A percentile compares a stretch with the other conserved stretches of the same genome.
These are phyloP conservation scores for Aspergillus ochraceoroseus DNA, from an alignment of 2,329 filamentous ascomycete genomes.

Conservation along the genomic window DNA sequence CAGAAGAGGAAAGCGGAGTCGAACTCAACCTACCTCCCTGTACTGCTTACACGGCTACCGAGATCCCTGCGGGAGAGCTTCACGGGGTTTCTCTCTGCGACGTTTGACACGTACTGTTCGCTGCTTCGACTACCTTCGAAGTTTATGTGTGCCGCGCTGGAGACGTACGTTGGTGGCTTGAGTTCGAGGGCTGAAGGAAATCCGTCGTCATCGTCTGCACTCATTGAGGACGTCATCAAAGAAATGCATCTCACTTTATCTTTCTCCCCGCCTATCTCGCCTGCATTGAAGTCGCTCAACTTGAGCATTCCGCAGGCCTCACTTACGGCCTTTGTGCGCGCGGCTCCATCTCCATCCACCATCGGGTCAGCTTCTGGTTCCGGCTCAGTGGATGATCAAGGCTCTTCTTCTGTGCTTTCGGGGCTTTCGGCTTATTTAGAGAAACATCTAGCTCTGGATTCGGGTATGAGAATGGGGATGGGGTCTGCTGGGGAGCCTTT, in stretches of 20 bases:
- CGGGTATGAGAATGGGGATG: constrained; percentile 35
- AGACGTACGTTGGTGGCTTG: constrained; percentile 33
- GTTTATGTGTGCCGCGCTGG: constrained; percentile 45
- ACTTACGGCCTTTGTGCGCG: constrained; percentile 21
- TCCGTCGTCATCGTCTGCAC: background rate
- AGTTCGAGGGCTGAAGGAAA: constrained; percentile 7
- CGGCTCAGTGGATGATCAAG: constrained; percentile 1
- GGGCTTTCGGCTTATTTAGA: constrained; percentile 36
- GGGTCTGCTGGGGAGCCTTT: constrained; percentile 10
- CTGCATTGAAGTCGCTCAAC: constrained; percentile 34
- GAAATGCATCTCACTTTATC: constrained; percentile 40
- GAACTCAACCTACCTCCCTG: constrained; percentile 46
- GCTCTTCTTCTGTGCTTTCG: constrained; percentile 21
- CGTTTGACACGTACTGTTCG: constrained; percentile 49
- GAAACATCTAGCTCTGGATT: constrained; percentile 39
- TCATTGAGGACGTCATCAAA: constrained; percentile 33
- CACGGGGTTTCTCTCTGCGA: constrained; percentile 46
- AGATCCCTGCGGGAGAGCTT: constrained; percentile 48
- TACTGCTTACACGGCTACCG: constrained; percentile 51
- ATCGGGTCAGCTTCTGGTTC: background rate
- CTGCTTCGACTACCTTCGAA: constrained; percentile 42
- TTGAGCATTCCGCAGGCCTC: constrained; percentile 33
- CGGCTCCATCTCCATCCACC: too few species aligned
- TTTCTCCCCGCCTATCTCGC: constrained; percentile 35
- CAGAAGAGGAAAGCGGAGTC: constrained; percentile 3